Evolutionary conservation across 1,284 basidiomycete species (phyloP).

Genomic region (Boletellus sp.): DNA sequence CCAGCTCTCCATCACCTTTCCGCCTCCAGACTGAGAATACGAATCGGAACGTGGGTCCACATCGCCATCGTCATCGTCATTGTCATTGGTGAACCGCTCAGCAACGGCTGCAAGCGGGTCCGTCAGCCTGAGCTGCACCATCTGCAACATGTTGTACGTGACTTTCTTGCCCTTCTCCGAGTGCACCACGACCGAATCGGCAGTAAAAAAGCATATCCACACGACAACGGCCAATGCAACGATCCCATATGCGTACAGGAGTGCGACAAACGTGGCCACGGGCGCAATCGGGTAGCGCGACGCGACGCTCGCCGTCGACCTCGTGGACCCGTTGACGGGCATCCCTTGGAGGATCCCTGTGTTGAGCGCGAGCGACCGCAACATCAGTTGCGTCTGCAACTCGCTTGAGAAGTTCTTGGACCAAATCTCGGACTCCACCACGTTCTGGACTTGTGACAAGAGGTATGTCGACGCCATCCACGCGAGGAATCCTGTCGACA

Average conservation of each 20-base stretch:
- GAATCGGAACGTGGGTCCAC: neutral
- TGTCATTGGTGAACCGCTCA: neutral
- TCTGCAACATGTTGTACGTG: neutral
- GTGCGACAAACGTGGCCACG: neutral
- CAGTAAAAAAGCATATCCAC: neutral
- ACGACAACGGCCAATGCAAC: neutral
- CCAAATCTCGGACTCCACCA: neutral
- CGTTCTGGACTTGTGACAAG: neutral
- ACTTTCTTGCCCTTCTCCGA: neutral
- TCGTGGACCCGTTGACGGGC: neutral
- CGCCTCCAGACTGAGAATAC: neutral
- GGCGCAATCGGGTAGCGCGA: slow-evolving; percentile 1
- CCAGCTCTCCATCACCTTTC: neutral
- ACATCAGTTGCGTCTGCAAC: neutral
- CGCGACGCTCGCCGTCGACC: neutral
- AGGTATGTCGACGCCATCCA: slow-evolving; percentile 3
- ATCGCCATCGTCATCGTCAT: too few species aligned
- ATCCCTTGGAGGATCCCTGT: neutral
- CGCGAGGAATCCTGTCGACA: neutral
- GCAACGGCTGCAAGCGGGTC: slow-evolving; percentile 2
- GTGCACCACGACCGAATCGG: neutral
- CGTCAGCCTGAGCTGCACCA: slow-evolving; percentile 3
- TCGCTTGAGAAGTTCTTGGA: neutral
- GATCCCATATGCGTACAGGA: neutral
- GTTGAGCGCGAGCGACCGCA: slow-evolving; percentile 1